Percentiles rank a stretch among this genome's conserved stretches.
Evolutionary conservation across 371 early-diverging fungal genomes (phyloP).

Genomic region (Batrachochytrium dendrobatidis): DNA sequence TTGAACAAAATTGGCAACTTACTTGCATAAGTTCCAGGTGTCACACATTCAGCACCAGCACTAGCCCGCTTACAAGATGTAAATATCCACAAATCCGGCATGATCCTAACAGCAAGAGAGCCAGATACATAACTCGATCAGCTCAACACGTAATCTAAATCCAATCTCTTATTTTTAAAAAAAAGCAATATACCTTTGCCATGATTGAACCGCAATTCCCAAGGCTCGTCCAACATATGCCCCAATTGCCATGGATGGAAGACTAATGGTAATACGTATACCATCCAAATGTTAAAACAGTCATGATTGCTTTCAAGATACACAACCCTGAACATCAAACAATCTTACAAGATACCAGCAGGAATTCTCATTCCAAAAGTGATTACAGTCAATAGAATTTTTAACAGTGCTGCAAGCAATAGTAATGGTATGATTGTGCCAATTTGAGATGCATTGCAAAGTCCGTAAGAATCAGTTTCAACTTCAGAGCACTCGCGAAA

Average conservation of each 20-base stretch:
- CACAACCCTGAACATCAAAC: neutral
- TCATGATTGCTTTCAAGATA: too few relatives aligned
- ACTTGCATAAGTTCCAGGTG: slow-evolving; percentile 87
- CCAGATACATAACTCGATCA: neutral
- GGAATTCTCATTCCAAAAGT: slow-evolving; percentile 58
- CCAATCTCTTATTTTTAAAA: neutral
- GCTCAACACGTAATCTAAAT: neutral
- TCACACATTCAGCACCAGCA: slow-evolving; percentile 59
- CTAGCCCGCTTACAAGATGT: slow-evolving; percentile 28
- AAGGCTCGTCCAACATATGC: slow-evolving; percentile 86
- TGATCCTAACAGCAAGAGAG: slow-evolving; percentile 1
- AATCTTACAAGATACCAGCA: slow-evolving; percentile 72
- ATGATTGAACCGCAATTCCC: slow-evolving; percentile 65
- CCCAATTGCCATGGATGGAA: slow-evolving; percentile 90
- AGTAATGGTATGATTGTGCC: slow-evolving; percentile 18
- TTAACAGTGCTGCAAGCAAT: slow-evolving; percentile 28
- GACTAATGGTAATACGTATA: slow-evolving; percentile 23
- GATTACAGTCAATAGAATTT: slow-evolving; percentile 31
- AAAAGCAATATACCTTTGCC: slow-evolving; percentile 13
- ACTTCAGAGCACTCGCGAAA: slow-evolving; percentile 72
- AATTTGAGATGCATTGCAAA: slow-evolving; percentile 19
- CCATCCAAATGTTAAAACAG: too few relatives aligned
- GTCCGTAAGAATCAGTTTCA: slow-evolving; percentile 34
- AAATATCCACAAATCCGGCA: slow-evolving; percentile 31
- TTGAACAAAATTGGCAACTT: too few relatives aligned